Conservation (phyloP, 106 monocot genomes). For the Apostasia ramifera region DNA sequence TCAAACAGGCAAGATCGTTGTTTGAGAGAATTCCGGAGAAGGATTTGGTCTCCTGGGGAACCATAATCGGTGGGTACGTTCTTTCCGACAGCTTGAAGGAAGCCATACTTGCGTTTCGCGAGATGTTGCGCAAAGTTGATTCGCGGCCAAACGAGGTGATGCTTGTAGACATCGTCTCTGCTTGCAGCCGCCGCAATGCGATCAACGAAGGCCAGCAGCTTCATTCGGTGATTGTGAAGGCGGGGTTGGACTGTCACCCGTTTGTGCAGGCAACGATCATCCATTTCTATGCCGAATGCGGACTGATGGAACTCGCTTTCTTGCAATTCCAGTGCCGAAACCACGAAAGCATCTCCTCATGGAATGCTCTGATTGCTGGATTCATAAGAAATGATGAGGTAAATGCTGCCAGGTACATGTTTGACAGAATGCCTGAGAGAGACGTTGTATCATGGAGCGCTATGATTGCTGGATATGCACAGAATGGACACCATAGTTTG, state of each 20-base stretch:
- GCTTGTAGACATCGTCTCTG: conserved; percentile 51
- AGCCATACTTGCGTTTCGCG: conserved; percentile 30
- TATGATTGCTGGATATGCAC: conserved; percentile 55
- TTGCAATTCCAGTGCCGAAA: conserved; percentile 30
- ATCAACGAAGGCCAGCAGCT: conserved; percentile 51
- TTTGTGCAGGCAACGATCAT: conserved; percentile 60
- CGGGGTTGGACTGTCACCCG: conserved; percentile 36
- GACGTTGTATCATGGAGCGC: conserved; percentile 76
- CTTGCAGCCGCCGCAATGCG: conserved; percentile 29
- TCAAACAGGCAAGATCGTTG: conserved; percentile 22
- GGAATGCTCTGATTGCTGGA: conserved; percentile 63
- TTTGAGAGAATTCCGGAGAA: conserved; percentile 44
- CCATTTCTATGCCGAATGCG: conserved; percentile 50
- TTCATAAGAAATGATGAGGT: conserved; percentile 29
- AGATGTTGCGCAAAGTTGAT: conserved; percentile 24
- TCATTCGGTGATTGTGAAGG: conserved; percentile 39
- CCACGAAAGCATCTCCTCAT: conserved; percentile 34
- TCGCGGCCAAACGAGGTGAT: conserved; percentile 54
- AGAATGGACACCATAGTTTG: conserved; percentile 12
- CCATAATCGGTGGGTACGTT: conserved; percentile 55
- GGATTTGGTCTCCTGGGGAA: conserved; percentile 76
- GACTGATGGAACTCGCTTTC: conserved; percentile 27
- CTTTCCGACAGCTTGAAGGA: conserved; percentile 22
- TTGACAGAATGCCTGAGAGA: conserved; percentile 49
- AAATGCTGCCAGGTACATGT: conserved; percentile 31